These are phyloP conservation scores for Gossypium davidsonii DNA, from an alignment of 441 rosid genomes.

Conservation along the genomic window DNA sequence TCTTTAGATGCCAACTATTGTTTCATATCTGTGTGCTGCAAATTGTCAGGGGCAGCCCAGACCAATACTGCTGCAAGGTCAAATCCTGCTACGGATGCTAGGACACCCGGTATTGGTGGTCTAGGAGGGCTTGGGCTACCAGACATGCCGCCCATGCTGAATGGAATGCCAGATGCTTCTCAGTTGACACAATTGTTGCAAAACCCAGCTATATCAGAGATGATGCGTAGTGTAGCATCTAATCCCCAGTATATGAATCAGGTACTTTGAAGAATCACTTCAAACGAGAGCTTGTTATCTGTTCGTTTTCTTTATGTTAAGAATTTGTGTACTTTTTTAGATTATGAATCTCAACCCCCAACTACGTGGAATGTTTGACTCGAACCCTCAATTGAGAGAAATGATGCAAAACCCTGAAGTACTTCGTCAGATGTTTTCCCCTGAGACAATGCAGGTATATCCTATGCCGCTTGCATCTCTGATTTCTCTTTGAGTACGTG, in stretches of 20 bases:
- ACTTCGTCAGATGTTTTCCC: slow-evolving; percentile 58
- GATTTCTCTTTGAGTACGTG: not conserved
- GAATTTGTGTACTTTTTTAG: slow-evolving; percentile 25
- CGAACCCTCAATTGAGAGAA: slow-evolving; percentile 65
- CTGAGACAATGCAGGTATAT: slow-evolving; percentile 60
- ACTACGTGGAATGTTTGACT: slow-evolving; percentile 46
- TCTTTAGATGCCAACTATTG: not conserved
- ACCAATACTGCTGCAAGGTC: slow-evolving; percentile 34
- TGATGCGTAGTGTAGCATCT: slow-evolving; percentile 49
- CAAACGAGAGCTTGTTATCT: slow-evolving; percentile 2
- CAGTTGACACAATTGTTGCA: slow-evolving; percentile 47
- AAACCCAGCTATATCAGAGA: slow-evolving; percentile 57
- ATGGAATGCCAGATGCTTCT: slow-evolving; percentile 44
- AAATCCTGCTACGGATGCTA: slow-evolving; percentile 30
- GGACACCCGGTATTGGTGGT: slow-evolving; percentile 37
- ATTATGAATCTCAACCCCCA: slow-evolving; percentile 57
- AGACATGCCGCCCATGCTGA: slow-evolving; percentile 36
- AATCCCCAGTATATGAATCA: slow-evolving; percentile 66
- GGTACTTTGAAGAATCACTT: slow-evolving; percentile 27
- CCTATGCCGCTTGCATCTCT: not conserved
- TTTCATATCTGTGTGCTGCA: slow-evolving; percentile 1
- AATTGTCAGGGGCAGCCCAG: slow-evolving; percentile 36
- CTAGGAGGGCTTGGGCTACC: slow-evolving; percentile 41
- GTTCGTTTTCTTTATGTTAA: slow-evolving; percentile 10
- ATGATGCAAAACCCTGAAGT: slow-evolving; percentile 73